Conservation (phyloP, 306 rosid genomes). For the Dryas octopetala region DNA sequence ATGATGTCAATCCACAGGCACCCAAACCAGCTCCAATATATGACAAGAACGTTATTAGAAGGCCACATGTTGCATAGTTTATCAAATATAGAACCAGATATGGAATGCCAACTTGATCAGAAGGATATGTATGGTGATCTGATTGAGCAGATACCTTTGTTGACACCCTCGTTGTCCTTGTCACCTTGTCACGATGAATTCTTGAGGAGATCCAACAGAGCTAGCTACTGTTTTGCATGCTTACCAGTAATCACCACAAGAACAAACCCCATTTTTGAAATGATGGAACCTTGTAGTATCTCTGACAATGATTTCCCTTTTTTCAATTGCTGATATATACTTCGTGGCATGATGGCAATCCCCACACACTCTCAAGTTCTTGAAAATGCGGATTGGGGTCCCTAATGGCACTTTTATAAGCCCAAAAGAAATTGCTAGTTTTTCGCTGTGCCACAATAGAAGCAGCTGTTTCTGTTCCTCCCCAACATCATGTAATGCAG, state of each 20-base stretch:
- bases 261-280: slow-evolving; percentile 75
- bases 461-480: slow-evolving; percentile 78
- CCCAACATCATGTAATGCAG: slow-evolving; percentile 83
- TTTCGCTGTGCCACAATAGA: slow-evolving; percentile 80
- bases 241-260: slow-evolving; percentile 85
- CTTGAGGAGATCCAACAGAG: too few relatives aligned
- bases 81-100: too few relatives aligned
- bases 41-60: neutral
- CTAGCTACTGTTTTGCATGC: neutral
- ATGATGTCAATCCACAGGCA: too few relatives aligned
- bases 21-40: neutral
- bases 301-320: slow-evolving; percentile 74
- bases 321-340: slow-evolving; percentile 76
- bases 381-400: slow-evolving; percentile 66
- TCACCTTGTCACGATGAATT: neutral
- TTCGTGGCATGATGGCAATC: slow-evolving; percentile 81
- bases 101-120: neutral
- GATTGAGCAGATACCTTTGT: neutral
- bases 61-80: too few relatives aligned
- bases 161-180: neutral
- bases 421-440: slow-evolving; percentile 80
- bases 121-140: neutral
- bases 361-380: slow-evolving; percentile 86
- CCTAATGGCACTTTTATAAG: slow-evolving; percentile 57
- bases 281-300: slow-evolving; percentile 88